Conservation (phyloP, 2,329 filamentous ascomycete genomes). For the Penicillium carneum region DNA sequence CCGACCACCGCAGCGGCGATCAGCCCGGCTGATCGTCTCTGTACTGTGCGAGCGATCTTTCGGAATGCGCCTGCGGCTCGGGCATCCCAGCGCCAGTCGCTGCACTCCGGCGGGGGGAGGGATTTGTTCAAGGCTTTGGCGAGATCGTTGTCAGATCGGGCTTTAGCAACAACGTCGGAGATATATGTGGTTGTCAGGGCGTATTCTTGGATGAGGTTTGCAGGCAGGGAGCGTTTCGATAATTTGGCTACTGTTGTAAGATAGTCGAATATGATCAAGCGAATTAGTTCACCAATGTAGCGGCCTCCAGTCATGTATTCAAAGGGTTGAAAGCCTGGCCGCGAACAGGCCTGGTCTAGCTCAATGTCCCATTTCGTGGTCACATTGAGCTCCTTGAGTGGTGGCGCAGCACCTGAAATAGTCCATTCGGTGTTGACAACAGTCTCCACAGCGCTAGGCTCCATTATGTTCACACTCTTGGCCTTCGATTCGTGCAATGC, state of each 20-base stretch:
- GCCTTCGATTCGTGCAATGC: constrained; percentile 70
- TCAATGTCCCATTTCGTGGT: constrained; percentile 74
- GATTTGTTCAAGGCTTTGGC: constrained; percentile 59
- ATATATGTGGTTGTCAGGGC: constrained; percentile 75
- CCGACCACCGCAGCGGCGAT: constrained; percentile 76
- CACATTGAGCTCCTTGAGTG: constrained; percentile 65
- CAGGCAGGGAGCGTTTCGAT: constrained; percentile 59
- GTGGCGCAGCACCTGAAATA: constrained; percentile 75
- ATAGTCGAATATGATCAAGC: constrained; percentile 73
- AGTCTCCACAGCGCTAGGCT: constrained; percentile 66
- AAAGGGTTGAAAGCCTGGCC: constrained; percentile 78
- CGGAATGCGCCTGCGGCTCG: constrained; percentile 67
- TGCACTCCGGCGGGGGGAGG: constrained; percentile 57
- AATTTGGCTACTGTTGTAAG: constrained; percentile 57
- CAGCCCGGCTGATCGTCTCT: constrained; percentile 75
- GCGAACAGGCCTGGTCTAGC: constrained; percentile 71
- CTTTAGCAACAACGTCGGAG: constrained; percentile 69
- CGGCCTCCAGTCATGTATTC: constrained; percentile 85
- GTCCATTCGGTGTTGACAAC: constrained; percentile 86
- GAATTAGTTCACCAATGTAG: constrained; percentile 78
- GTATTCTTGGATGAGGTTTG: constrained; percentile 64
- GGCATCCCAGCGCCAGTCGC: constrained; percentile 68
- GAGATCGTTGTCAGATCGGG: constrained; percentile 59
- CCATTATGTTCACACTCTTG: constrained; percentile 56
- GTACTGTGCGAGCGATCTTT: constrained; percentile 72